Conservation (phyloP, 2,329 filamentous ascomycete species). For the Zarea fungicola region DNA sequence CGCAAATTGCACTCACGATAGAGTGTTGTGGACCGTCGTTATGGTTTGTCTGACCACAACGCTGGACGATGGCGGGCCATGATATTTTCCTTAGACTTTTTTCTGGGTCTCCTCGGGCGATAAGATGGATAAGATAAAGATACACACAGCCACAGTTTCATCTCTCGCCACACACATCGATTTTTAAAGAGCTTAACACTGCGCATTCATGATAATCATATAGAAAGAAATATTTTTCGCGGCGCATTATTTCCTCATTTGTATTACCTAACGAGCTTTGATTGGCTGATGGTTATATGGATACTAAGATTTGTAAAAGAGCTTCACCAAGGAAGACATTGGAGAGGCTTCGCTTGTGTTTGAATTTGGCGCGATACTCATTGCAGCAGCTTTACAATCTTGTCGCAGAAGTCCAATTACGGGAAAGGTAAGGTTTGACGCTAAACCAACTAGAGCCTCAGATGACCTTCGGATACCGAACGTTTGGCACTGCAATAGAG, state of each 20-base stretch:
- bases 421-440: neutral
- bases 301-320: too few relatives aligned
- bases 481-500: neutral
- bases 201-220: too few relatives aligned
- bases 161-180: constrained; percentile 5
- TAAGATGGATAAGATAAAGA: constrained; percentile 13
- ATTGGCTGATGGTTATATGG: too few relatives aligned
- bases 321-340: too few relatives aligned
- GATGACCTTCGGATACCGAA: neutral
- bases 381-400: too few relatives aligned
- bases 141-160: neutral
- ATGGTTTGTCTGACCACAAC: neutral
- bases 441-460: neutral
- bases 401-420: neutral
- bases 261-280: too few relatives aligned
- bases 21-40: neutral
- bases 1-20: neutral
- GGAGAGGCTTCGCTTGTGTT: too few relatives aligned
- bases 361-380: too few relatives aligned
- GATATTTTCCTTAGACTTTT: constrained; percentile 13
- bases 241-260: too few relatives aligned
- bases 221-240: too few relatives aligned
- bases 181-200: too few relatives aligned
- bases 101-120: constrained; percentile 5
- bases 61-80: constrained; percentile 8